phyloP scores from a whole-genome alignment of 495 filamentous ascomycete species.

The Neurospora sublineolata region DNA sequence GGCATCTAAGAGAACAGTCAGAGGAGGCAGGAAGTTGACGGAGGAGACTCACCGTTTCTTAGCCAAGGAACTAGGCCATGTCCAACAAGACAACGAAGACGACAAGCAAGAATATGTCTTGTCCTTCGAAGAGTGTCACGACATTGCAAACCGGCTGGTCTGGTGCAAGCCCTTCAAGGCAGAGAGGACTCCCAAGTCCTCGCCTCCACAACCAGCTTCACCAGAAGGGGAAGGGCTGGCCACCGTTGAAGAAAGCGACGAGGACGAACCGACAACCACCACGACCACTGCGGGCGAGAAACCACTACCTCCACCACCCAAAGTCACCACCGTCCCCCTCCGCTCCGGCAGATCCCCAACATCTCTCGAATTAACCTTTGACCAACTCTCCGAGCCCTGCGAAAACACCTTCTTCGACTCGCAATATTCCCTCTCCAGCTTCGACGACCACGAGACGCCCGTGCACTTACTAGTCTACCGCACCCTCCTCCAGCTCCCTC shows the following conservation, averaged over 20 bases:
- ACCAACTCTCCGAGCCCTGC: conserved; percentile 56
- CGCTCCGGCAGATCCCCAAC: conserved; percentile 32
- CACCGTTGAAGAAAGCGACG: conserved; percentile 40
- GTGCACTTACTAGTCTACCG: conserved; percentile 64
- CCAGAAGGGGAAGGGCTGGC: conserved; percentile 22
- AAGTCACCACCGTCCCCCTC: conserved; percentile 35
- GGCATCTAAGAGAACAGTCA: conserved; percentile 48
- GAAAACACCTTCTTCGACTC: conserved; percentile 64
- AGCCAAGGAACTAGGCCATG: conserved; percentile 19
- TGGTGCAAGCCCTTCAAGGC: conserved; percentile 51
- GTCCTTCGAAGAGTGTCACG: conserved; percentile 68
- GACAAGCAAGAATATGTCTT: conserved; percentile 18
- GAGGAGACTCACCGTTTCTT: conserved; percentile 60
- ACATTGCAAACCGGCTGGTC: conserved; percentile 56
- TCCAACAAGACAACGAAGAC: neutral
- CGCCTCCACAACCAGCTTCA: conserved; percentile 3
- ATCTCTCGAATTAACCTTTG: conserved; percentile 53
- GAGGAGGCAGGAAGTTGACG: conserved; percentile 59
- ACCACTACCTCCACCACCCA: conserved; percentile 1
- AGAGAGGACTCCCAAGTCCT: neutral
- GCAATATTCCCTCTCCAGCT: conserved; percentile 28
- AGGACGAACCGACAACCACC: conserved; percentile 18
- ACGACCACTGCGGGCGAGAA: conserved; percentile 20
- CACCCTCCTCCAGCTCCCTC: conserved; percentile 58
- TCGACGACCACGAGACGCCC: conserved; percentile 79